phyloP scores from a whole-genome alignment of 768 basidiomycete species.

The Galerina marginata region DNA sequence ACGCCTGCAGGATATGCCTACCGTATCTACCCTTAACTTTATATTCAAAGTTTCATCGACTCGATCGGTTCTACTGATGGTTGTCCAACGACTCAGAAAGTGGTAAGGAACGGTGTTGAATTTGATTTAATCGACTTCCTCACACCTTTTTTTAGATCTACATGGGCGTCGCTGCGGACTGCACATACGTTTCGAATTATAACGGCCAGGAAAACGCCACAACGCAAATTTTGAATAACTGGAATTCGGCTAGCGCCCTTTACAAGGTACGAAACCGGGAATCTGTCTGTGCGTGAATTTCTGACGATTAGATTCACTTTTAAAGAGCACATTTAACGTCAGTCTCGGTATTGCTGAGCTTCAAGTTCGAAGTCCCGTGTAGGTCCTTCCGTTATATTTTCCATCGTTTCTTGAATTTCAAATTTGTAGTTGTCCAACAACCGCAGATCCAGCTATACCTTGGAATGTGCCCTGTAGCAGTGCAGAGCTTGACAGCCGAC shows the following conservation, averaged over 20 bases:
- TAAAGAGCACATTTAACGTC: conserved; percentile 77
- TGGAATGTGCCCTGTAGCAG: conserved; percentile 81
- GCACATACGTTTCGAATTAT: conserved; percentile 72
- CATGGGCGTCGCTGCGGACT: conserved; percentile 91
- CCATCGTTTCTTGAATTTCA: background rate
- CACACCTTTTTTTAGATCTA: conserved; percentile 48
- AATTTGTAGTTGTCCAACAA: conserved; percentile 61
- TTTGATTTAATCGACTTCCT: conserved; percentile 1
- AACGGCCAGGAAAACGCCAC: conserved; percentile 71
- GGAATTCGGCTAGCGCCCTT: conserved; percentile 78
- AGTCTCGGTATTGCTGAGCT: conserved; percentile 84
- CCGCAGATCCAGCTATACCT: conserved; percentile 52
- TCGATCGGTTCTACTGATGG: conserved; percentile 72
- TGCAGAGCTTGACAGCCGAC: conserved; percentile 65
- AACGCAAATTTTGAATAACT: conserved; percentile 74
- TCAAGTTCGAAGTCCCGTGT: conserved; percentile 67
- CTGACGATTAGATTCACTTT: background rate
- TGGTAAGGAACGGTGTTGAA: conserved; percentile 46
- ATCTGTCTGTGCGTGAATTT: background rate
- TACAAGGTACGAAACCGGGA: conserved; percentile 56
- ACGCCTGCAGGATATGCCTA: conserved; percentile 23
- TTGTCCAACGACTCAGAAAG: conserved; percentile 74
- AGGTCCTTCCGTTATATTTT: conserved; percentile 20
- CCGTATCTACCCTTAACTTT: conserved; percentile 11
- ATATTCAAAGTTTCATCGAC: conserved; percentile 59